Evolutionary conservation across 78 protist genomes (phyloP).

Genomic region (Chrysochromulina parva): DNA sequence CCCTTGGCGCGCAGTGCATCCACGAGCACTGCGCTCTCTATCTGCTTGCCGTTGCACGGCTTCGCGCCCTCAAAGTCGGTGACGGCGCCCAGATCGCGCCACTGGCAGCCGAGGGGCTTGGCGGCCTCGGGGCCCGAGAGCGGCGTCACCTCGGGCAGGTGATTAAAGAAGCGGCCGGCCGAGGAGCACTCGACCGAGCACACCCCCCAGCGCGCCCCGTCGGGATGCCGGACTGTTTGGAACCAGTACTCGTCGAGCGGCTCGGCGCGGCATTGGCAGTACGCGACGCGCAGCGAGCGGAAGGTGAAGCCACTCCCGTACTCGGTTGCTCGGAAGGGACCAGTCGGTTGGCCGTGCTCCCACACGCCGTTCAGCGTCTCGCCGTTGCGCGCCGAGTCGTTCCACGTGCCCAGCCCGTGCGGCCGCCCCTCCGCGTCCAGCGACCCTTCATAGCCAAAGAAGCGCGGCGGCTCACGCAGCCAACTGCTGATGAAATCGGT

Average conservation of each 20-base stretch:
- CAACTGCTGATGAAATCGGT: too few relatives aligned
- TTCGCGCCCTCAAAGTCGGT: too few relatives aligned
- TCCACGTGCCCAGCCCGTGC: background rate
- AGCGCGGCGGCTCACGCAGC: too few relatives aligned
- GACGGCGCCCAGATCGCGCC: too few relatives aligned
- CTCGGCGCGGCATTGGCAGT: background rate
- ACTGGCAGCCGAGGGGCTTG: too few relatives aligned
- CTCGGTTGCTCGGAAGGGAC: background rate
- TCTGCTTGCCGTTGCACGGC: too few relatives aligned
- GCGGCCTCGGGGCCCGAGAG: too few relatives aligned
- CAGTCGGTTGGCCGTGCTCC: background rate
- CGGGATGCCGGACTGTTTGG: background rate
- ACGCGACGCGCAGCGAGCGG: background rate
- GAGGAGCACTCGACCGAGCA: constrained; percentile 68
- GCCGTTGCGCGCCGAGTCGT: background rate
- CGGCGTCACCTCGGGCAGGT: too few relatives aligned
- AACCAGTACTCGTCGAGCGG: background rate
- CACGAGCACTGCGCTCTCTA: too few relatives aligned
- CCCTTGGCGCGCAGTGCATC: too few relatives aligned
- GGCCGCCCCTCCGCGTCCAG: background rate
- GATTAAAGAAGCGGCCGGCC: constrained; percentile 59
- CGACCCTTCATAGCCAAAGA: too few relatives aligned
- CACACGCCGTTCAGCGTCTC: background rate
- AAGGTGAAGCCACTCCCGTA: background rate
- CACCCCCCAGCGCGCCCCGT: constrained; percentile 26